Percentiles rank a stretch among this genome's conserved stretches.
phyloP scores from a whole-genome alignment of 2,329 filamentous ascomycete genomes.

The Fusarium humuli region DNA sequence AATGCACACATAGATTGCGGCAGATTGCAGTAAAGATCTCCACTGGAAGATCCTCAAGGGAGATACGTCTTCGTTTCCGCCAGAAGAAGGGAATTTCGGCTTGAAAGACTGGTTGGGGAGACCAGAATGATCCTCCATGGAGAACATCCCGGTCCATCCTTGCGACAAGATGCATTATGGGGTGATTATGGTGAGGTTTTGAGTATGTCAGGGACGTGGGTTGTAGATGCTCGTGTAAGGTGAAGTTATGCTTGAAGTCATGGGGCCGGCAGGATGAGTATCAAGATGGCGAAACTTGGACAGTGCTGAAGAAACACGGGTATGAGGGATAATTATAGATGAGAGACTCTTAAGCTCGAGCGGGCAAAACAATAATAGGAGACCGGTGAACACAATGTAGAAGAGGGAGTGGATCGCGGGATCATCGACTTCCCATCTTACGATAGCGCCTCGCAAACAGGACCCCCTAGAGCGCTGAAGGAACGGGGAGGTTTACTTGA shows the following conservation, averaged over 20 bases:
- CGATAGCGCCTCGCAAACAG: constrained; percentile 31
- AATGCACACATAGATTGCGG: constrained; percentile 44
- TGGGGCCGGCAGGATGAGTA: neutral
- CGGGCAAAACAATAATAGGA: constrained; percentile 17
- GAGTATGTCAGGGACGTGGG: constrained; percentile 18
- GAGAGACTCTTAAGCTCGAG: neutral
- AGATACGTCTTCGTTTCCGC: constrained; percentile 28
- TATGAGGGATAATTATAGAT: neutral
- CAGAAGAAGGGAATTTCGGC: constrained; percentile 21
- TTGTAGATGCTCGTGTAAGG: neutral
- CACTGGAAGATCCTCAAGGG: constrained; percentile 39
- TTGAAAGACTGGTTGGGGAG: constrained; percentile 21
- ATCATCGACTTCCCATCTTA: constrained; percentile 36
- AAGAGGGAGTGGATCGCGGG: constrained; percentile 33
- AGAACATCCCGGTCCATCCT: constrained; percentile 41
- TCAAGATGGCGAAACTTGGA: constrained; percentile 9
- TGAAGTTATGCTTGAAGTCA: neutral
- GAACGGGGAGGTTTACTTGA: neutral
- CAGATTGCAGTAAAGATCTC: constrained; percentile 47
- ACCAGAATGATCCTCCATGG: constrained; percentile 34
- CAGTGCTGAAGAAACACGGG: neutral
- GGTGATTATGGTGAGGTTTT: constrained; percentile 8
- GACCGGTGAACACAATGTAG: constrained; percentile 5
- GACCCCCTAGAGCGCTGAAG: constrained; percentile 19
- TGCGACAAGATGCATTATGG: constrained; percentile 42